These are phyloP conservation scores for Exobasidium cylindrosporum DNA, from an alignment of 1,284 basidiomycete genomes.

Conservation along the genomic window DNA sequence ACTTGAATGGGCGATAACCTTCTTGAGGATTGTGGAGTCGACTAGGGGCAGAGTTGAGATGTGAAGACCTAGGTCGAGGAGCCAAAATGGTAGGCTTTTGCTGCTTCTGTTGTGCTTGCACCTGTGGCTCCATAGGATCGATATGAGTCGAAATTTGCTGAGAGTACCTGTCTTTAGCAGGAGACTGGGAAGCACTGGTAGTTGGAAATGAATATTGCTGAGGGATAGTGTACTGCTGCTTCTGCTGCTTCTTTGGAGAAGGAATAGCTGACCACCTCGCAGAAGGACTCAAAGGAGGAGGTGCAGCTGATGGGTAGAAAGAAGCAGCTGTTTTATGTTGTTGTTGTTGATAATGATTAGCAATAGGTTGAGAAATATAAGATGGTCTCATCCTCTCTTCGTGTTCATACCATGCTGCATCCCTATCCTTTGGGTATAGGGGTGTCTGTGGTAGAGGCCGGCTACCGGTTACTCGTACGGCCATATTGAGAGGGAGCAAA, in stretches of 20 bases:
- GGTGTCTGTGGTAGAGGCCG: slow-evolving; percentile 9
- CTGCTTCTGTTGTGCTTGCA: background rate
- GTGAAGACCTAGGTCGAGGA: background rate
- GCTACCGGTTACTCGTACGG: background rate
- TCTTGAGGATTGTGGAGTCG: background rate
- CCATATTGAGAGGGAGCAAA: background rate
- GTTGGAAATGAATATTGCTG: too few relatives aligned
- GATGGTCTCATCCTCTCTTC: slow-evolving; percentile 44
- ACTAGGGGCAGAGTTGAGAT: slow-evolving; percentile 6
- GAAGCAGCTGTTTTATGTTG: too few relatives aligned
- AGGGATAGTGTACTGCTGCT: slow-evolving; percentile 23
- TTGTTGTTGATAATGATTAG: slow-evolving; percentile 14
- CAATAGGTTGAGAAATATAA: slow-evolving; percentile 32
- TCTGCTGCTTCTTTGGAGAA: slow-evolving; percentile 1
- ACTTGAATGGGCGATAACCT: background rate
- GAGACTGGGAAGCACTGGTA: background rate
- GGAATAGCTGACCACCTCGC: slow-evolving; percentile 12
- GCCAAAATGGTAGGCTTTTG: background rate
- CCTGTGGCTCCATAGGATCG: background rate
- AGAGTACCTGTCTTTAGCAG: background rate
- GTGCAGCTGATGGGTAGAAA: slow-evolving; percentile 3
- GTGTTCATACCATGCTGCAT: slow-evolving; percentile 48
- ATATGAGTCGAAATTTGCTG: too few relatives aligned
- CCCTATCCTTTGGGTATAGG: slow-evolving; percentile 10
- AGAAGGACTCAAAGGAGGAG: slow-evolving; percentile 15